Evolutionary conservation across 169 alveolate genomes (phyloP).

Genomic region (Plasmodium gallinaceum): DNA sequence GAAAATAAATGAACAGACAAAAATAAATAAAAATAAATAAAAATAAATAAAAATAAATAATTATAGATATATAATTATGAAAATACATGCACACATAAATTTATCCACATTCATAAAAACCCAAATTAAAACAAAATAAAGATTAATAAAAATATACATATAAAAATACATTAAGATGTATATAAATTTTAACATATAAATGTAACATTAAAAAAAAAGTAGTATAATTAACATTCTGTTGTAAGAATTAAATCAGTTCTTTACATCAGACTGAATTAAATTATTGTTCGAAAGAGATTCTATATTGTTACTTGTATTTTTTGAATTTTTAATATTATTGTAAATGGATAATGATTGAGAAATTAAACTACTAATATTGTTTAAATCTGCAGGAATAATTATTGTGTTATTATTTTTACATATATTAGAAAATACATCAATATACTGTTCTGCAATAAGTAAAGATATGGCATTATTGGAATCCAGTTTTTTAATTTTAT

Average conservation of each 20-base stretch:
- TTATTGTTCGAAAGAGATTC: not conserved
- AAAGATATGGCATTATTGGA: slow-evolving; percentile 85
- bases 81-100: too few species aligned
- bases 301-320: not conserved
- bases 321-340: slow-evolving; percentile 74
- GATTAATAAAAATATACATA: too few species aligned
- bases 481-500: slow-evolving; percentile 84
- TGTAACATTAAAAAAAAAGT: not conserved
- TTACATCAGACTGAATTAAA: slow-evolving; percentile 12
- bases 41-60: too few species aligned
- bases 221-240: not conserved
- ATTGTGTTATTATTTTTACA: slow-evolving; percentile 89
- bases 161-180: too few species aligned
- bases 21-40: too few species aligned
- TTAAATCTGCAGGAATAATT: slow-evolving; percentile 87
- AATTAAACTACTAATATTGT: slow-evolving; percentile 82
- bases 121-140: too few species aligned
- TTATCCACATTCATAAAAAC: too few species aligned
- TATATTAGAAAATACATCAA: slow-evolving; percentile 87
- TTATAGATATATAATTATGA: too few species aligned
- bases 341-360: slow-evolving; percentile 84
- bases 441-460: slow-evolving; percentile 89
- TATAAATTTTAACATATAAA: not conserved
- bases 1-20: too few species aligned
- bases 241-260: slow-evolving; percentile 7